These are phyloP conservation scores for Lojkania enalia DNA, from an alignment of 2,329 filamentous ascomycete species.

Conservation along the genomic window DNA sequence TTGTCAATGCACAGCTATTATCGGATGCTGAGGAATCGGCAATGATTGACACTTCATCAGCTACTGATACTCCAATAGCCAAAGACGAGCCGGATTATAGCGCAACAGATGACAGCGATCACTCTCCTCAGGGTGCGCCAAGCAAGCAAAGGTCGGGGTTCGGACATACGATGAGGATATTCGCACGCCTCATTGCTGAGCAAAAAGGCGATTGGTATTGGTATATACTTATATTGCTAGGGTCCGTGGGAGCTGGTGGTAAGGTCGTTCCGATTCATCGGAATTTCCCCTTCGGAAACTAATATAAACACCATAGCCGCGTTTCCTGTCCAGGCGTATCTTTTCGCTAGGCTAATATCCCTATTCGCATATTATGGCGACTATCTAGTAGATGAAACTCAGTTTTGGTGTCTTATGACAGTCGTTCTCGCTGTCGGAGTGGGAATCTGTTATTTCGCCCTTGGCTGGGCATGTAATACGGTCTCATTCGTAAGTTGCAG, in stretches of 20 bases:
- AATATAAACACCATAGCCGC: slow-evolving; percentile 13
- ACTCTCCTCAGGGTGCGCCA: not conserved
- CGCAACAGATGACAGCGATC: not conserved
- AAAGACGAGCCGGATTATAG: slow-evolving; percentile 8
- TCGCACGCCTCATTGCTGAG: slow-evolving; percentile 5
- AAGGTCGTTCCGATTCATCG: not conserved
- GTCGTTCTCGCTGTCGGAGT: slow-evolving; percentile 23
- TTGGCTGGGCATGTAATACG: slow-evolving; percentile 31
- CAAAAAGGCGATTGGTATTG: slow-evolving; percentile 10
- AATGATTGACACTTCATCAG: not conserved
- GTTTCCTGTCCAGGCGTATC: slow-evolving; percentile 26
- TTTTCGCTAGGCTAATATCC: slow-evolving; percentile 28
- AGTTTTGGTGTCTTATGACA: slow-evolving; percentile 51
- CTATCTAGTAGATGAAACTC: slow-evolving; percentile 16
- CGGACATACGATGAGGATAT: not conserved
- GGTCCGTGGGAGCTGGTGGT: slow-evolving; percentile 10
- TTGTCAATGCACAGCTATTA: slow-evolving; percentile 57
- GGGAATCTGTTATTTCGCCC: slow-evolving; percentile 25
- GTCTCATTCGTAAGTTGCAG: slow-evolving; percentile 22
- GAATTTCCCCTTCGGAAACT: not conserved
- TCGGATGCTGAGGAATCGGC: slow-evolving; percentile 3
- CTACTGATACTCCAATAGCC: not conserved
- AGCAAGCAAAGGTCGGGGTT: not conserved
- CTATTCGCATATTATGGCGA: slow-evolving; percentile 24
- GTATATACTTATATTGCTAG: slow-evolving; percentile 12